These are phyloP conservation scores for Nicotiana knightiana DNA, from an alignment of 257 asterid species.

Conservation along the genomic window DNA sequence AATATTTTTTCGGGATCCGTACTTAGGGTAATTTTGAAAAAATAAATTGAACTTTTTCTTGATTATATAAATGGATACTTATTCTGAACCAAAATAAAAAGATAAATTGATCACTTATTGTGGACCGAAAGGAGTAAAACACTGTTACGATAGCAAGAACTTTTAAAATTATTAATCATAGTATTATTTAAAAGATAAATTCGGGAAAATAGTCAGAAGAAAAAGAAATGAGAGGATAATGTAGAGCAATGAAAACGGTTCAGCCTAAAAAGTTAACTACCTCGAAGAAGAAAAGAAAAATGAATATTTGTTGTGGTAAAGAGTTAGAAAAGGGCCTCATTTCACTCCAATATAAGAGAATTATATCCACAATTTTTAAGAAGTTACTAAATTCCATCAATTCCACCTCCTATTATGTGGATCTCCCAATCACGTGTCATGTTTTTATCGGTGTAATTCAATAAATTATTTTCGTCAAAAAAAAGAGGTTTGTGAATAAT, in stretches of 20 bases:
- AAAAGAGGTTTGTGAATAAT: neutral
- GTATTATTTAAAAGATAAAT: too few species aligned
- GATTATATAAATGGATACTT: too few species aligned
- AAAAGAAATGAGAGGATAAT: neutral
- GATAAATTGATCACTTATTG: too few species aligned
- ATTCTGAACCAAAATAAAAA: too few species aligned
- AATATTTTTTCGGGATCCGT: too few species aligned
- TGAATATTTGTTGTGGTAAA: neutral
- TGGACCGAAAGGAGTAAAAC: too few species aligned
- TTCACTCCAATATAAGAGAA: constrained; percentile 38
- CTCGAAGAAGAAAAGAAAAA: neutral
- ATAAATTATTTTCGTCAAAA: neutral
- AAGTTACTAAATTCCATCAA: constrained; percentile 25
- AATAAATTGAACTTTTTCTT: too few species aligned
- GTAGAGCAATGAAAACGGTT: neutral
- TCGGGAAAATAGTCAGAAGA: too few species aligned
- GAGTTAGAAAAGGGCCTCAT: constrained; percentile 24
- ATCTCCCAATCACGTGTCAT: constrained; percentile 55
- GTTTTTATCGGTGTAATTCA: constrained; percentile 17
- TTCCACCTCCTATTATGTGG: constrained; percentile 30
- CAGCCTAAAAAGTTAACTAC: neutral
- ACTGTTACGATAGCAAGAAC: too few species aligned
- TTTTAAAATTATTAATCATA: too few species aligned
- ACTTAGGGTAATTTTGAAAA: too few species aligned
- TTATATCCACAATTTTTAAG: constrained; percentile 20